A percentile compares a stretch with the other conserved stretches of the same genome.
Evolutionary conservation across 331 rosid genomes (phyloP).

Genomic region (Saraca asoca): DNA sequence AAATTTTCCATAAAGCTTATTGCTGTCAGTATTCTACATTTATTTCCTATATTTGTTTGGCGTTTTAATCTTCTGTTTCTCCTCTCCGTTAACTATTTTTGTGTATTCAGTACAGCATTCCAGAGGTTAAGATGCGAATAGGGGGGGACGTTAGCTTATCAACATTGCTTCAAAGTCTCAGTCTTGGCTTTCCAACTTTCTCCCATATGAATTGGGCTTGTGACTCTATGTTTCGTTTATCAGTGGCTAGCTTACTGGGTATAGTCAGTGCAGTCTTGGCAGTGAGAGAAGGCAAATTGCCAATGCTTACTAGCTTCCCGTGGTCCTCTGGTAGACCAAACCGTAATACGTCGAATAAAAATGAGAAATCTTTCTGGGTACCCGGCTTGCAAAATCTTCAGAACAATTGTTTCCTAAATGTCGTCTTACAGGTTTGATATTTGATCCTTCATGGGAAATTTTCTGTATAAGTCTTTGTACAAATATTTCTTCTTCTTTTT

Average conservation of each 20-base stretch:
- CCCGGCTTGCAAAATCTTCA: slow-evolving; percentile 82
- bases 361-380: slow-evolving; percentile 37
- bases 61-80: too few species aligned
- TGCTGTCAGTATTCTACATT: background rate
- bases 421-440: slow-evolving; percentile 69
- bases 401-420: slow-evolving; percentile 84
- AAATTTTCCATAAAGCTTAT: background rate
- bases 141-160: slow-evolving; percentile 30
- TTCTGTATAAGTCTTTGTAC: slow-evolving; percentile 6
- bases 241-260: slow-evolving; percentile 51
- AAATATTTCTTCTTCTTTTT: background rate
- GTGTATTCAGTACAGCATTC: background rate
- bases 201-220: slow-evolving; percentile 34
- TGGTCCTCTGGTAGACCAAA: slow-evolving; percentile 36
- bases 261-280: slow-evolving; percentile 51
- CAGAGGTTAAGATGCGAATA: slow-evolving; percentile 30
- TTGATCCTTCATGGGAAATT: slow-evolving; percentile 10
- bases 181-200: slow-evolving; percentile 32
- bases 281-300: slow-evolving; percentile 44
- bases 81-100: too few species aligned
- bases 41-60: background rate
- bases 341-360: background rate
- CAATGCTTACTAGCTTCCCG: slow-evolving; percentile 34
- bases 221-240: slow-evolving; percentile 38
- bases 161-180: slow-evolving; percentile 37